Evolutionary conservation across 148 eudicot genomes (phyloP).

Genomic region (Amaranthus palmeri): DNA sequence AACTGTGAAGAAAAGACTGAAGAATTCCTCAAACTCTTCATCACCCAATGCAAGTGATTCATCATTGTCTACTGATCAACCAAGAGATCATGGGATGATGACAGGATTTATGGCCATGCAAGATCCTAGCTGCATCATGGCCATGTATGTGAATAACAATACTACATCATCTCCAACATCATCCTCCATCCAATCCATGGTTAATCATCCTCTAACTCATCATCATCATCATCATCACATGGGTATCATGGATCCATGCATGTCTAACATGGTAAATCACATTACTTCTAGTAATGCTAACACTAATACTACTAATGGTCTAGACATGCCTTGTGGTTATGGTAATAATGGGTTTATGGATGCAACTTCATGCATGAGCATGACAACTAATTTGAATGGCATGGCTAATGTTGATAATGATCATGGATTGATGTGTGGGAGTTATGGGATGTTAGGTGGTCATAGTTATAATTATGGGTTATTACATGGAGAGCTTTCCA

Average conservation of each 20-base stretch:
- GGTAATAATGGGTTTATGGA: constrained; percentile 34
- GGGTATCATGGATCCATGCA: constrained; percentile 14
- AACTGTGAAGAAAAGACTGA: constrained; percentile 78
- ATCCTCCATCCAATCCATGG: constrained; percentile 33
- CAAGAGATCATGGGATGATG: constrained; percentile 27
- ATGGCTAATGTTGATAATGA: constrained; percentile 19
- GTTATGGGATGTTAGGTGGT: constrained; percentile 30
- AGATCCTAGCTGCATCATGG: constrained; percentile 33
- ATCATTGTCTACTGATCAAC: constrained; percentile 41
- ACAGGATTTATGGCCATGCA: constrained; percentile 34
- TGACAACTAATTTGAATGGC: constrained; percentile 32
- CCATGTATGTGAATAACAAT: constrained; percentile 40
- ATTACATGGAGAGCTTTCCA: constrained; percentile 37
- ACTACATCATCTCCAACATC: constrained; percentile 41
- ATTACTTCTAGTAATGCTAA: neutral
- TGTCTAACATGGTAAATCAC: constrained; percentile 32
- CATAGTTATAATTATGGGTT: constrained; percentile 27
- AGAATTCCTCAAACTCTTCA: constrained; percentile 46
- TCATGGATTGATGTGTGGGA: constrained; percentile 36
- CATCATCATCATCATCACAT: constrained; percentile 24
- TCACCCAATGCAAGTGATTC: constrained; percentile 78
- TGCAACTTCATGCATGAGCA: constrained; percentile 38
- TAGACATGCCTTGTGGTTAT: constrained; percentile 21
- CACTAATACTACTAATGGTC: neutral
- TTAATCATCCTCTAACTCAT: constrained; percentile 18